Evolutionary conservation across 768 basidiomycete genomes (phyloP), one percentile per base, ranked within the genome.

Genomic region (Cystofilobasidium macerans): DNA sequence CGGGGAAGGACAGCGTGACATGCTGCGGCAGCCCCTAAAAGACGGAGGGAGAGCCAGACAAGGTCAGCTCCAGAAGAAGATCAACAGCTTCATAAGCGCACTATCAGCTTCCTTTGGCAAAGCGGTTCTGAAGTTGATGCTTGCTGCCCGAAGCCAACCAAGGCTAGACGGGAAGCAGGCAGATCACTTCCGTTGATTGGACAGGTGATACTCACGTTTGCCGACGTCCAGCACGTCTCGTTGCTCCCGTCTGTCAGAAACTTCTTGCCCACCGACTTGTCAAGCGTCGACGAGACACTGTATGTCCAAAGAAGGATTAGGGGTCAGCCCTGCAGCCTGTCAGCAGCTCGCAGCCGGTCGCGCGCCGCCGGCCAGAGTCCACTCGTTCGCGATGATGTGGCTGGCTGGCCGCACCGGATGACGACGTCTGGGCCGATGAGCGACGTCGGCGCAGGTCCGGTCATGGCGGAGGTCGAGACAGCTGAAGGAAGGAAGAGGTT

Each of bases 281-380:
- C 67, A 30, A 68, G 67, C 16, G 67, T 68, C n/a, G 67, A 68
- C 47, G 61, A 62, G n/a, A 68, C 67, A 8, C 67, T 68, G 43
- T 16, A 11, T 12, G n/a, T 24, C 36, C 26, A n/a, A 16, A 14
- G 43, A 16, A 32, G 6, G 22, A 57, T 12, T 12, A n/a, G 30
- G 14, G 32, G 30, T 35, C 30, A 14, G 43, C 1, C 7, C 60
- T 32, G 47, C 33, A 24, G 20, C 48, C 7, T 3, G 28, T 22
- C 30, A 38, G 26, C 22, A 63, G 35, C 24, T 24, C 6, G 7
- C 47, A n/a, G n/a, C n/a, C n/a, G n/a, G n/a, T n/a, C n/a, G n/a
- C n/a, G n/a, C n/a, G n/a, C n/a, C n/a, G n/a, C n/a, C n/a, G n/a
- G n/a, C n/a, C n/a, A n/a, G n/a, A n/a, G n/a, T n/a, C n/a, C n/a